phyloP scores from a whole-genome alignment of 306 rosid species.

The Glycine tomentella region DNA sequence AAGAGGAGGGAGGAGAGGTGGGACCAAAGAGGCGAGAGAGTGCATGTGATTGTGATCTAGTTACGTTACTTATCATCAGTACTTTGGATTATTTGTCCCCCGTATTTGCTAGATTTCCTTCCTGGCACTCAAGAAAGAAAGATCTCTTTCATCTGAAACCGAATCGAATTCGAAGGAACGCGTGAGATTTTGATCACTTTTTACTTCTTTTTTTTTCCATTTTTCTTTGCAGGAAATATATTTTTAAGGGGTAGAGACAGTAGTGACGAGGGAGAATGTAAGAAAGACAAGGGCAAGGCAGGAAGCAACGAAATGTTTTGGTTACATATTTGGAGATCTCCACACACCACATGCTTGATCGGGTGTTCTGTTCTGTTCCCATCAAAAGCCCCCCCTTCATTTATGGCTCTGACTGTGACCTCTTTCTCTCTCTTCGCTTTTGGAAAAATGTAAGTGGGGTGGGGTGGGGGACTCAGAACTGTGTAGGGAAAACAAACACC shows the following conservation, averaged over 20 bases:
- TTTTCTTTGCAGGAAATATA: too few relatives aligned
- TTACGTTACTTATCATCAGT: neutral
- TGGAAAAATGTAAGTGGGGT: neutral
- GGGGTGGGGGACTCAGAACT: neutral
- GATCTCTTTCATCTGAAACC: conserved; percentile 13
- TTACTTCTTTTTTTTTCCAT: too few relatives aligned
- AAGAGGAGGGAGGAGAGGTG: neutral
- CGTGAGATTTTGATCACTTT: neutral
- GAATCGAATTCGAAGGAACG: conserved; percentile 18
- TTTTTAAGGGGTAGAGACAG: too few relatives aligned
- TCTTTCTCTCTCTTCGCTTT: conserved; percentile 22
- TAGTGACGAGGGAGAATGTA: too few relatives aligned
- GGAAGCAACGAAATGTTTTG: too few relatives aligned
- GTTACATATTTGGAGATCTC: neutral
- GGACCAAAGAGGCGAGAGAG: conserved; percentile 29
- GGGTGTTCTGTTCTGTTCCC: conserved; percentile 17
- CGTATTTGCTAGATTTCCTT: neutral
- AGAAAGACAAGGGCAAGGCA: too few relatives aligned
- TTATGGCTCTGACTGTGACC: conserved; percentile 59
- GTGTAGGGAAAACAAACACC: neutral
- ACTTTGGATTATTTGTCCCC: conserved; percentile 19
- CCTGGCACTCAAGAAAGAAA: neutral
- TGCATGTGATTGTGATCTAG: conserved; percentile 39
- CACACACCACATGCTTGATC: conserved; percentile 50
- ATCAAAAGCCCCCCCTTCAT: conserved; percentile 44